A percentile compares a stretch with the other conserved stretches of the same genome.
Conservation (phyloP, 768 basidiomycete species). For the Tremella mesenterica region DNA sequence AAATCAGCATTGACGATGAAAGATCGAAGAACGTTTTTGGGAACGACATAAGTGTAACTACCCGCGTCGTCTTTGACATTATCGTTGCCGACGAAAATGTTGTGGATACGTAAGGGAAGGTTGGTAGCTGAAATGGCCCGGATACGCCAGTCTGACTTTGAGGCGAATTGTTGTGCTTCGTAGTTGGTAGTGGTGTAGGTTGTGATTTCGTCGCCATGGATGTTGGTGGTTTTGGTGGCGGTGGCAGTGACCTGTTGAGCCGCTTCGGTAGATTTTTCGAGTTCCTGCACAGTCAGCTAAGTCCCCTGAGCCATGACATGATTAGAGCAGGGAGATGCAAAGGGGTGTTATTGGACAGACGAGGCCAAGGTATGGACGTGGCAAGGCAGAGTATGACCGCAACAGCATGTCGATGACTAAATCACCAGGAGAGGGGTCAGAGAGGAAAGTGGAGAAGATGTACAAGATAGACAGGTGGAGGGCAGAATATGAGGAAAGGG, state of each 20-base stretch:
- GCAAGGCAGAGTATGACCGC: no score
- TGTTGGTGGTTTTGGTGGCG: conserved; percentile 95
- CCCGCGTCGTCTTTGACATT: conserved; percentile 97
- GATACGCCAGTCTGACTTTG: conserved; percentile 99
- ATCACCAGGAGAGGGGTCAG: no score
- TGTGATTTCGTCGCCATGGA: conserved; percentile 92
- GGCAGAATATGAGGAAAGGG: no score
- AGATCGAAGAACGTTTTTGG: conserved; percentile 90
- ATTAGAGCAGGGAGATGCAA: no score
- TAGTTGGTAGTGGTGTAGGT: conserved; percentile 96
- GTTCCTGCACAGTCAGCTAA: no score
- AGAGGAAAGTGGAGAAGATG: no score
- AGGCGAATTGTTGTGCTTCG: conserved; percentile 96
- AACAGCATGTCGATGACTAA: no score
- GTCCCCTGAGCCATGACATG: no score
- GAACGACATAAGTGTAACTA: conserved; percentile 87
- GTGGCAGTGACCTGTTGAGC: conserved; percentile 90
- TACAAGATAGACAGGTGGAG: no score
- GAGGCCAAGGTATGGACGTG: no score
- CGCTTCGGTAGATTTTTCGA: conserved; percentile 93
- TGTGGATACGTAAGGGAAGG: conserved; percentile 87
- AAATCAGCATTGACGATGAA: conserved; percentile 90
- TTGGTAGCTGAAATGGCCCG: conserved; percentile 97
- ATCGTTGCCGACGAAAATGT: conserved; percentile 98
- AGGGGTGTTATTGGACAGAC: no score